Evolutionary conservation across 2,329 filamentous ascomycete species (phyloP), one percentile per base, ranked within the genome.

Genomic region (Fusarium bulbicola): DNA sequence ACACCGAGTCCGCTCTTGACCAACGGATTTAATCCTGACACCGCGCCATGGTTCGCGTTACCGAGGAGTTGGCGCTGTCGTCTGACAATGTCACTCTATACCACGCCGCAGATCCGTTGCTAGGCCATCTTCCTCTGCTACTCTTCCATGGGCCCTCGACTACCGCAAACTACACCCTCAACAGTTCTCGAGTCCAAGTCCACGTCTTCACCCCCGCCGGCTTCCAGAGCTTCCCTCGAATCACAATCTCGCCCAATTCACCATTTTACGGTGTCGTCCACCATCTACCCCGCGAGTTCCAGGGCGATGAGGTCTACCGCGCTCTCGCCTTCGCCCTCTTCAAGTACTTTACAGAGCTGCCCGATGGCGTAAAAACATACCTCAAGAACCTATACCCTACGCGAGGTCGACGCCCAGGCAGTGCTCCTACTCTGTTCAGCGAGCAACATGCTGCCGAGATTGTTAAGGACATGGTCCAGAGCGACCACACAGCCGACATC

Each of bases 401-500:
- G 20, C 82, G 87, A 76, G 86, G 86, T 28, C 86, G 88, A 64
- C 86, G 89, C 57, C 90, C 92, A 10, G 89, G 89, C 45, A 92
- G 90, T 46, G 87, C 89, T 3, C 89, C 92, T 26, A 86, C 87
- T 47, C 87, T 97, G 66, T 98, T 98, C 82, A 90, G 93, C 71
- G 95, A 98, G 80, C 92, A 95, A 81, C 96, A 99, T 87, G 95
- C 95, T 26, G 96, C 95, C 47, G 93, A 97, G 78, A 84, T 99
- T 67, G 95, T 95, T 59, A 92, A 93, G 81, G 90, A 91, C 57
- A 96, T 98, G 92, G 88, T 91, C 71, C 92, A 89, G 83, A 92
- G 95, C 73, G 94, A 97, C 52, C 93, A 95, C 79, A 89, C 91
- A 4, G 84, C 86, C 43, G 92, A 95, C 21, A 89, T 96, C 32